Percentiles rank a stretch among this genome's conserved stretches.
phyloP scores from a whole-genome alignment of 2,329 filamentous ascomycete species.

The Daldinia eschscholtzii region DNA sequence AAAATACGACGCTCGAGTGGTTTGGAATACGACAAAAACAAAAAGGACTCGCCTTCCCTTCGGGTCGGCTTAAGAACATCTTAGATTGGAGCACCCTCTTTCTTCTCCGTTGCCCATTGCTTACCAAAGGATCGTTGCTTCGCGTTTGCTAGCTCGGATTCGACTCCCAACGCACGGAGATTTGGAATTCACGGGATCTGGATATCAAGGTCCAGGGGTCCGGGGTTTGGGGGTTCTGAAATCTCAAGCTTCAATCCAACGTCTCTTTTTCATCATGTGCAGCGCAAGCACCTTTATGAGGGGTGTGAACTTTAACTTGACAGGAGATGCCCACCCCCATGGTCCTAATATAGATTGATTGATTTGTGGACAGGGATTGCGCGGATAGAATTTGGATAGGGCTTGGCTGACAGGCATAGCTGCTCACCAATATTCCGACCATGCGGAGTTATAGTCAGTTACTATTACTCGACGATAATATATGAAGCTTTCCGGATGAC shows the following conservation, averaged over 20 bases:
- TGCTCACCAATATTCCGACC: constrained; percentile 5
- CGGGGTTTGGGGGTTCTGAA: neutral
- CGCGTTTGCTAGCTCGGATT: neutral
- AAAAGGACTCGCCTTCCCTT: neutral
- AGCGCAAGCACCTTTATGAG: neutral
- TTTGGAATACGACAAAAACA: neutral
- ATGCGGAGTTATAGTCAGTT: neutral
- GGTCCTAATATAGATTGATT: neutral
- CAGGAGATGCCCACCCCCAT: neutral
- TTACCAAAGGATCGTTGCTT: neutral
- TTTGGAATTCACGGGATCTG: constrained; percentile 2
- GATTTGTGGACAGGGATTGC: constrained; percentile 1
- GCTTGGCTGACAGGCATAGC: neutral
- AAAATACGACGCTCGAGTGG: neutral
- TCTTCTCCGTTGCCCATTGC: neutral
- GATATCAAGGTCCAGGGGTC: constrained; percentile 19
- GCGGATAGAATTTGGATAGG: neutral
- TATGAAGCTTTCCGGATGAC: constrained; percentile 10
- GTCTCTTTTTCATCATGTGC: constrained; percentile 1
- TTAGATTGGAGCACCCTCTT: neutral
- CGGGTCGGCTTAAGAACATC: neutral
- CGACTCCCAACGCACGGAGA: neutral
- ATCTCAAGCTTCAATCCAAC: constrained; percentile 6
- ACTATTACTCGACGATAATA: constrained; percentile 22
- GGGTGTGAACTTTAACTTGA: neutral